Base-by-base conservation (phyloP, 805 yeast genomes). In the Spathaspora girioi region DNA sequence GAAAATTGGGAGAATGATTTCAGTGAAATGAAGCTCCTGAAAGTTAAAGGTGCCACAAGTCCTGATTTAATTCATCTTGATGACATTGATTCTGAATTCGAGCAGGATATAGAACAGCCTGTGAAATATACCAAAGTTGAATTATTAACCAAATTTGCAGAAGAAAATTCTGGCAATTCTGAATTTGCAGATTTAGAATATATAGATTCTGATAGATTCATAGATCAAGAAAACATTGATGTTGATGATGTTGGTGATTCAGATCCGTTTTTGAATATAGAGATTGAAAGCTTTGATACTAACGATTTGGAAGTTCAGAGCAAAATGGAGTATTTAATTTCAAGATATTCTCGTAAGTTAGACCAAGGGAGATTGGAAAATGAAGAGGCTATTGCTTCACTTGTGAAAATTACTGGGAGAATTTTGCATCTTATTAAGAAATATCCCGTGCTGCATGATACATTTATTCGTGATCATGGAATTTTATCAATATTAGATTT, bases 401-500 rank as follows among this genome's bases (percentile, higher is more conserved):
- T 74, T 5, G 60, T 67, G 5, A 70, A 68, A 50, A 59, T 71
- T 31, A 68, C 76, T 1, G 74, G 75, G 1, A 59, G 71, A 45
- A 71, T 75, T 61, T 57, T 69, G 20, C 70, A 70, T 47, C 56
- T 73, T 45, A 69, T 70, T 5, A 67, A 67, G 52, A 73, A 73
- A 53, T 70, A 74, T 53, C 71, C 74, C 7, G 51, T 59, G 8
- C 73, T 71, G 69, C 77, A 72, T 50, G 71, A 68, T 42, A 63
- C 62, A 0, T 57, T 75, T 38, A 63, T 73, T n/a, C 62, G 75
- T 50, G 77, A 73, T 40, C 79, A 75, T 53, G 78, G 78, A 0
- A 61, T 74, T 1, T 56, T 71, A 10, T 63, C 76, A 1, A 56
- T 75, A 6, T 58, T 74, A 50, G 79, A 75, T 53, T 55, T 75